Conservation (phyloP, 129 eudicot genomes). For the Solidago caesia region DNA sequence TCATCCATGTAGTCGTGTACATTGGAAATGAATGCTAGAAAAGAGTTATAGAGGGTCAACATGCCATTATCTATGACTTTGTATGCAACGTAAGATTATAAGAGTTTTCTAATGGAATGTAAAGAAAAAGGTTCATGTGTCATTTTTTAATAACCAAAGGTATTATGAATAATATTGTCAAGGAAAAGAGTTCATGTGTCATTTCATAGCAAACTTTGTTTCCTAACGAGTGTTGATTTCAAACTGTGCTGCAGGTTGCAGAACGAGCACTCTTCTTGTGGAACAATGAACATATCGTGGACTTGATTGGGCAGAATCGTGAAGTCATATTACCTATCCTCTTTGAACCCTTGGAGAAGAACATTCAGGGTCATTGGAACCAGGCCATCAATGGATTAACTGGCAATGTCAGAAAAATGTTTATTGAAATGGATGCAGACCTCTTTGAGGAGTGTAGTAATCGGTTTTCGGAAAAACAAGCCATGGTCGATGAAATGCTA, state of each 20-base stretch:
- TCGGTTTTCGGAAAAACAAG: slow-evolving; percentile 34
- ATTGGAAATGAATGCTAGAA: too few species aligned
- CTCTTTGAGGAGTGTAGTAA: slow-evolving; percentile 52
- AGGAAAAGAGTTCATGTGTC: not conserved
- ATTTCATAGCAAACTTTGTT: not conserved
- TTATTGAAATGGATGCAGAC: slow-evolving; percentile 60
- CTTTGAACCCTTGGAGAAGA: slow-evolving; percentile 57
- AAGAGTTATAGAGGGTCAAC: too few species aligned
- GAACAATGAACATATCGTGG: slow-evolving; percentile 51
- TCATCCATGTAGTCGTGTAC: too few species aligned
- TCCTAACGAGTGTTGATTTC: slow-evolving; percentile 2
- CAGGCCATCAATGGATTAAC: slow-evolving; percentile 52
- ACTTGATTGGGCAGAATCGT: slow-evolving; percentile 50
- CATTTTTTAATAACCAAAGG: not conserved
- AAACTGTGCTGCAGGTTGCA: slow-evolving; percentile 35
- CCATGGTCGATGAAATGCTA: slow-evolving; percentile 31
- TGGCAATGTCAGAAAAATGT: slow-evolving; percentile 57
- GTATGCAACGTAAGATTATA: not conserved
- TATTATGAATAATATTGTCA: not conserved
- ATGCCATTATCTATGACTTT: not conserved
- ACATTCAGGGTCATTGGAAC: slow-evolving; percentile 58
- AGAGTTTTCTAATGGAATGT: not conserved
- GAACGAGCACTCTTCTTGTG: slow-evolving; percentile 51
- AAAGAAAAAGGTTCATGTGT: not conserved
- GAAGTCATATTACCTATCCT: slow-evolving; percentile 54